Conservation (phyloP, 306 rosid genomes). For the Prunus campanulata region DNA sequence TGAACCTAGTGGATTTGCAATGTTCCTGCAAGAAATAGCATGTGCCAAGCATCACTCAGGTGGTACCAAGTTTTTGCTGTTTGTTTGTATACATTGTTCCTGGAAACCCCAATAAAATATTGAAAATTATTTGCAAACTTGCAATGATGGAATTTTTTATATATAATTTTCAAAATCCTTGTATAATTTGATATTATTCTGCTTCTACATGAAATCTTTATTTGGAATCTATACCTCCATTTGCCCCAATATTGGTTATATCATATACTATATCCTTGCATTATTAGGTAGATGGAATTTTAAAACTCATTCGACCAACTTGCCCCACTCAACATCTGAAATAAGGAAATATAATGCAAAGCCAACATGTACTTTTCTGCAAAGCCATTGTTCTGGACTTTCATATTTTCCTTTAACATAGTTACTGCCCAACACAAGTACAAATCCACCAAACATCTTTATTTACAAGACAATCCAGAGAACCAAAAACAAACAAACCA, state of each 20-base stretch:
- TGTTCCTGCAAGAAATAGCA: too few species aligned
- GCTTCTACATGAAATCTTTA: neutral
- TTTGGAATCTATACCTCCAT: neutral
- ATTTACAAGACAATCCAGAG: constrained; percentile 42
- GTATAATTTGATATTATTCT: neutral
- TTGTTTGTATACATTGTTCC: neutral
- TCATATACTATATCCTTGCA: neutral
- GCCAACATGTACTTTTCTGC: neutral
- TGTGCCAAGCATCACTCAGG: too few species aligned
- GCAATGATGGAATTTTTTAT: neutral
- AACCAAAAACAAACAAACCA: constrained; percentile 40
- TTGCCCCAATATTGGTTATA: constrained; percentile 1
- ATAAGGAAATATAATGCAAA: neutral
- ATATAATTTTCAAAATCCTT: neutral
- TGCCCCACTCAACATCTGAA: neutral
- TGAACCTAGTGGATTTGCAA: neutral
- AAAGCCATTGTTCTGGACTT: neutral
- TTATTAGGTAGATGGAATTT: neutral
- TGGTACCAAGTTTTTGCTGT: neutral
- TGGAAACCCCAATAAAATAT: neutral
- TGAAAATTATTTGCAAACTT: neutral
- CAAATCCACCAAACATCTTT: constrained; percentile 26
- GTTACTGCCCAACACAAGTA: neutral
- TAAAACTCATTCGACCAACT: neutral
- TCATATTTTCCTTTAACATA: neutral